Evolutionary conservation across 306 rosid species (phyloP).

Genomic region (Prunus dulcis): DNA sequence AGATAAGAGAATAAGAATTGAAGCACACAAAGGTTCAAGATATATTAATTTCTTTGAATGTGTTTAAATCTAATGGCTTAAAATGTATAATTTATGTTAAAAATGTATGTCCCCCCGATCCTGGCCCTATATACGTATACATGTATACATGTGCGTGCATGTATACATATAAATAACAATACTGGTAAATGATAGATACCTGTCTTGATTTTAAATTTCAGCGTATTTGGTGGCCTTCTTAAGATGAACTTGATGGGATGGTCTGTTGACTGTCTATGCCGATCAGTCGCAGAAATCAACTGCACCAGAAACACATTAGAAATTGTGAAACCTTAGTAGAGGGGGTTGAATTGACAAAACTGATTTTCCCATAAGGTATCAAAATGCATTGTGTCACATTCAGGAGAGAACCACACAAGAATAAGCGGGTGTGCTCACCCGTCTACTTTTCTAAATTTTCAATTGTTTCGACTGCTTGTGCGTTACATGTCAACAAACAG

Average conservation of each 20-base stretch:
- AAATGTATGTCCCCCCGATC: too few relatives aligned
- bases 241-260: slow-evolving; percentile 93
- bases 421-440: neutral
- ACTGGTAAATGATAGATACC: slow-evolving; percentile 42
- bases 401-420: neutral
- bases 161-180: neutral
- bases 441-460: neutral
- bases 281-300: slow-evolving; percentile 83
- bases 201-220: slow-evolving; percentile 90
- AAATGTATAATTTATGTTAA: too few relatives aligned
- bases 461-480: neutral
- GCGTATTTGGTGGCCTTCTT: slow-evolving; percentile 69
- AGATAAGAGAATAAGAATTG: too few relatives aligned
- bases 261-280: slow-evolving; percentile 90
- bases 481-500: too few relatives aligned
- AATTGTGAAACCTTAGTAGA: slow-evolving; percentile 7
- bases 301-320: slow-evolving; percentile 30
- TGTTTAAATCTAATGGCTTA: too few relatives aligned
- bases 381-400: neutral
- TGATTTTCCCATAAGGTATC: neutral
- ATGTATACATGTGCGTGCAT: neutral
- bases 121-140: neutral
- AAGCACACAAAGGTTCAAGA: too few relatives aligned
- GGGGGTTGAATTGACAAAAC: neutral
- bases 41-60: too few relatives aligned